Conservation (phyloP, 1,139 yeast genomes). For the Suhomyces yuchorum region DNA sequence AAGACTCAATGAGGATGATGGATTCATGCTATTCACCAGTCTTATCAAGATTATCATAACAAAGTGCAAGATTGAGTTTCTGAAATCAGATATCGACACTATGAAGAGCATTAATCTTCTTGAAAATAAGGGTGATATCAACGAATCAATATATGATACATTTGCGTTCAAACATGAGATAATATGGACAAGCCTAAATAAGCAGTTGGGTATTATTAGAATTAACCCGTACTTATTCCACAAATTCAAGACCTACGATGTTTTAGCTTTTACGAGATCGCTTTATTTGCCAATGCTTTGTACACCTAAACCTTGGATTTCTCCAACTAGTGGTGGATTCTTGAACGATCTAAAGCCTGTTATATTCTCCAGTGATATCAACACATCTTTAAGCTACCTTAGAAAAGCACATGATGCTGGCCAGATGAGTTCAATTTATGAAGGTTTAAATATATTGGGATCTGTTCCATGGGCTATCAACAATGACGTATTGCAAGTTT, state of each 20-base stretch:
- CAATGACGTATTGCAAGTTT: slow-evolving; percentile 25
- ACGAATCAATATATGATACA: no score
- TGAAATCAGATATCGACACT: slow-evolving; percentile 10
- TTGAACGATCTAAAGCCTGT: slow-evolving; percentile 30
- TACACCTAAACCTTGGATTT: slow-evolving; percentile 42
- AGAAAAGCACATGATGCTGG: slow-evolving; percentile 34
- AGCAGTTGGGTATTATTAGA: slow-evolving; percentile 23
- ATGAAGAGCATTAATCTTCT: slow-evolving; percentile 1
- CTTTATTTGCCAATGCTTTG: slow-evolving; percentile 41
- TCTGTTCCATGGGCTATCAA: slow-evolving; percentile 43
- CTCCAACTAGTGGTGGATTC: slow-evolving; percentile 41
- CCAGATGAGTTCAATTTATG: slow-evolving; percentile 35
- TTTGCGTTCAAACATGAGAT: slow-evolving; percentile 12
- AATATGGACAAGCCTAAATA: slow-evolving; percentile 3
- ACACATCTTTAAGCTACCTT: slow-evolving; percentile 25
- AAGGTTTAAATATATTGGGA: slow-evolving; percentile 35
- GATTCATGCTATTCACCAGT: slow-evolving; percentile 24
- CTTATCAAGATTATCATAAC: slow-evolving; percentile 25
- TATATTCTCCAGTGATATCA: slow-evolving; percentile 25
- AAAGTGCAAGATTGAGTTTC: slow-evolving; percentile 23
- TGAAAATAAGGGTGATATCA: background rate
- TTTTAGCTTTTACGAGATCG: slow-evolving; percentile 19
- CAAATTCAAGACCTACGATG: slow-evolving; percentile 19
- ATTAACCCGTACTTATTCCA: slow-evolving; percentile 31
- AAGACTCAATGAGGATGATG: slow-evolving; percentile 23